These are phyloP conservation scores for Beta corolliflora DNA, from an alignment of 179 eudicot species.

Conservation along the genomic window DNA sequence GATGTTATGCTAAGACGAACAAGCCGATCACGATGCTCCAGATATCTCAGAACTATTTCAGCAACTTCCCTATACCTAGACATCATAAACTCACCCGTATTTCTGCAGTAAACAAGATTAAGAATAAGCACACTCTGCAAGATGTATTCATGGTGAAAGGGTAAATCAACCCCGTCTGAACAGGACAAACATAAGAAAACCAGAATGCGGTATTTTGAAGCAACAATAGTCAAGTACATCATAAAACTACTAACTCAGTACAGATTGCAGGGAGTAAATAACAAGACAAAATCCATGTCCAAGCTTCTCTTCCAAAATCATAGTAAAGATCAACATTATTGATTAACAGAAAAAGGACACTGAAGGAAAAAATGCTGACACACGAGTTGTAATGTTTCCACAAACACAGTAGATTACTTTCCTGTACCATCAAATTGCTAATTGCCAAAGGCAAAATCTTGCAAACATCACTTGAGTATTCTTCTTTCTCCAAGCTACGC, in stretches of 20 bases:
- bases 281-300: neutral
- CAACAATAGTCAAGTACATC: neutral
- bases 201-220: neutral
- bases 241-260: neutral
- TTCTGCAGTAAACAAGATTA: constrained; percentile 51
- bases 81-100: constrained; percentile 99
- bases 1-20: constrained; percentile 99
- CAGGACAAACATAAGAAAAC: neutral
- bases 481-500: no score
- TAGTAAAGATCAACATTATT: neutral
- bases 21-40: constrained; percentile 93
- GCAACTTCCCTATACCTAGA: constrained; percentile 98
- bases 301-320: neutral
- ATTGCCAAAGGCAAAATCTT: no score
- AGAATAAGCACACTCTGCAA: constrained; percentile 9
- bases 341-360: no score
- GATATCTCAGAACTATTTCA: constrained; percentile 91
- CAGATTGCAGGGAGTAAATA: neutral
- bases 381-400: no score
- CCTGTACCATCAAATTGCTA: no score
- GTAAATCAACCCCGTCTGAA: neutral
- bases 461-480: no score
- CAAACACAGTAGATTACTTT: no score
- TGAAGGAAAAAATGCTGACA: no score
- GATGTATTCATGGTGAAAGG: neutral